phyloP scores from a whole-genome alignment of 225 moss, liverwort and hornwort genomes.

The Physcomitrium patens region DNA sequence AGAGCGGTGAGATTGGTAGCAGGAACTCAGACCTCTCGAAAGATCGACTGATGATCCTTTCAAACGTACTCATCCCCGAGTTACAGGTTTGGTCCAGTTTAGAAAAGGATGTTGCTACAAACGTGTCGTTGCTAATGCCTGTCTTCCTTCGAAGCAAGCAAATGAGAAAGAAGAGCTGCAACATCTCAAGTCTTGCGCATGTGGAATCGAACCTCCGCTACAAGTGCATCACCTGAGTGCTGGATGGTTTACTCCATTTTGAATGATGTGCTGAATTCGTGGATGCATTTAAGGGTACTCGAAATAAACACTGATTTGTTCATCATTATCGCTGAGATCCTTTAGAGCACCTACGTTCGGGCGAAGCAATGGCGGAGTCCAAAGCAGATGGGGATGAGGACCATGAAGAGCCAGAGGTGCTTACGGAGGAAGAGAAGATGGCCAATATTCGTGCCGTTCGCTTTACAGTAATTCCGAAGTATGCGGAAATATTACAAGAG shows the following conservation, averaged over 20 bases:
- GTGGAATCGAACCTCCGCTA: background rate
- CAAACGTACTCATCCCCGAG: no score
- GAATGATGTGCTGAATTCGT: no score
- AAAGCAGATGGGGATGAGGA: constrained; percentile 3
- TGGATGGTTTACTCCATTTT: no score
- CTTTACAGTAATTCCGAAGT: constrained; percentile 41
- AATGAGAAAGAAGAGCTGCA: background rate
- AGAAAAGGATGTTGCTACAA: background rate
- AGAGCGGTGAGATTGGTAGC: no score
- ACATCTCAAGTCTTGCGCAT: background rate
- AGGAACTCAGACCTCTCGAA: no score
- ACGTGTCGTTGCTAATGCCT: background rate
- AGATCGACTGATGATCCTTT: no score
- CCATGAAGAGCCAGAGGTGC: constrained; percentile 17
- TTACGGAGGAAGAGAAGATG: constrained; percentile 52
- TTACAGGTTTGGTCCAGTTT: no score
- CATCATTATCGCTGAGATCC: background rate
- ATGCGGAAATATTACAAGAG: constrained; percentile 34
- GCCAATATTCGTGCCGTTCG: constrained; percentile 33
- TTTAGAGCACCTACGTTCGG: background rate
- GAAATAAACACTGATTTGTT: background rate
- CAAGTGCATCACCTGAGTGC: no score
- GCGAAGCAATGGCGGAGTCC: constrained; percentile 19
- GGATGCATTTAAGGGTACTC: background rate
- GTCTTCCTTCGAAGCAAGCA: background rate